Conservation (phyloP, 1,284 basidiomycete species). For the Tilletia setariae region DNA sequence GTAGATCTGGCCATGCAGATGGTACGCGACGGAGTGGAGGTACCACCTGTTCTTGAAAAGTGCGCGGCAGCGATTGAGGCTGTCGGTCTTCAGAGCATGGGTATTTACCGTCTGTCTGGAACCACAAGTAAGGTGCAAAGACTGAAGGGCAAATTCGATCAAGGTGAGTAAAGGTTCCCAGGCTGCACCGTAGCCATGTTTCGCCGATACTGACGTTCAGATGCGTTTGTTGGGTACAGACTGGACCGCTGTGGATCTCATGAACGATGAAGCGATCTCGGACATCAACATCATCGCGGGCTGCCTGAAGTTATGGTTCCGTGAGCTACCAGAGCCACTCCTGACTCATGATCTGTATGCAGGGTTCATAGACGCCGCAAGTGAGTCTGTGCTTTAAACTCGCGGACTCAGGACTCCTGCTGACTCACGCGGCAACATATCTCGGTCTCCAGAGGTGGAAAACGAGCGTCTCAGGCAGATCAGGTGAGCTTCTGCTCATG, state of each 20-base stretch:
- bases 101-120: constrained; percentile 90
- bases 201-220: no score
- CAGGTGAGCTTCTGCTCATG: constrained; percentile 74
- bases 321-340: constrained; percentile 91
- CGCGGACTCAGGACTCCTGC: background rate
- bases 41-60: constrained; percentile 82
- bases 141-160: constrained; percentile 79
- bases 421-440: background rate
- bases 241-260: constrained; percentile 46
- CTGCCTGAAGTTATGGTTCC: constrained; percentile 90
- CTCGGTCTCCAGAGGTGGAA: constrained; percentile 64
- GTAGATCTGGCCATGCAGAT: constrained; percentile 89
- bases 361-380: constrained; percentile 90
- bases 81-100: constrained; percentile 70
- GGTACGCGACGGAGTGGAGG: constrained; percentile 78
- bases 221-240: constrained; percentile 31
- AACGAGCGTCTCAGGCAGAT: constrained; percentile 91
- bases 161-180: constrained; percentile 36
- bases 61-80: constrained; percentile 85
- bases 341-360: constrained; percentile 79
- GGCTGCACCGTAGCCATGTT: no score
- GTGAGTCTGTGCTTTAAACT: constrained; percentile 60
- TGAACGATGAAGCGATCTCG: constrained; percentile 57
- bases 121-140: constrained; percentile 81
- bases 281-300: constrained; percentile 96